A percentile compares a stretch with the other conserved stretches of the same genome.
Evolutionary conservation across 2,329 filamentous ascomycete genomes (phyloP).

Genomic region (Cladophialophora exuberans): DNA sequence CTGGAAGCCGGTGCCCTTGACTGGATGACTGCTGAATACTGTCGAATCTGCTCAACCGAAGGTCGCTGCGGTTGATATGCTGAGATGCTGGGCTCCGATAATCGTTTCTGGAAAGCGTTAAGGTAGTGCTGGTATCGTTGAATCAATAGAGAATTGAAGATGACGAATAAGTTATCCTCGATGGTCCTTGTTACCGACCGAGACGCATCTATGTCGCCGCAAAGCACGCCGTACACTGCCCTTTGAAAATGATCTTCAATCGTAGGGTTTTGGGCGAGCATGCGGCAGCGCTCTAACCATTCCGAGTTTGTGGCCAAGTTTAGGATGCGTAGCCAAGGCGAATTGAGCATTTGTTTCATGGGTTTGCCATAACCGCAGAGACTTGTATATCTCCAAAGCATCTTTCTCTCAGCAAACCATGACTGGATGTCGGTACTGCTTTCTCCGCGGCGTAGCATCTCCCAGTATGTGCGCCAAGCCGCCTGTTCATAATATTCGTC

Average conservation of each 20-base stretch:
- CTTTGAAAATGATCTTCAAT: constrained; percentile 74
- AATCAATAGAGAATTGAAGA: constrained; percentile 84
- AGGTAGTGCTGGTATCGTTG: constrained; percentile 76
- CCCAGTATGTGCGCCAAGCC: constrained; percentile 92
- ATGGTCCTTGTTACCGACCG: constrained; percentile 75
- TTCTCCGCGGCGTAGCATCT: constrained; percentile 85
- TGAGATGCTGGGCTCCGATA: constrained; percentile 48
- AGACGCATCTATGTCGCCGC: constrained; percentile 78
- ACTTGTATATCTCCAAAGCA: constrained; percentile 85
- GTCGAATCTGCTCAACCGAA: constrained; percentile 19
- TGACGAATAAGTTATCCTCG: constrained; percentile 85
- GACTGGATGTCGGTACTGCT: constrained; percentile 73
- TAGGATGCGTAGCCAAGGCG: constrained; percentile 31
- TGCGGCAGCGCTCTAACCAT: constrained; percentile 30
- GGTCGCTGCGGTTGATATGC: constrained; percentile 22
- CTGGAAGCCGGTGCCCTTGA: constrained; percentile 35
- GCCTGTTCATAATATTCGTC: constrained; percentile 89
- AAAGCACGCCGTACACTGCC: constrained; percentile 88
- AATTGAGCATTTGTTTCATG: constrained; percentile 44
- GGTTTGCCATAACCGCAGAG: constrained; percentile 63
- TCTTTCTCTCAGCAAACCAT: constrained; percentile 83
- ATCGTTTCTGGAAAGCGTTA: constrained; percentile 46
- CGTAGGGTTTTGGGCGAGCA: constrained; percentile 63
- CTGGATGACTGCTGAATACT: constrained; percentile 20
- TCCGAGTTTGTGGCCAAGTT: constrained; percentile 32